phyloP scores from a whole-genome alignment of 2,329 filamentous ascomycete genomes.

The Paecilomyces niveus region DNA sequence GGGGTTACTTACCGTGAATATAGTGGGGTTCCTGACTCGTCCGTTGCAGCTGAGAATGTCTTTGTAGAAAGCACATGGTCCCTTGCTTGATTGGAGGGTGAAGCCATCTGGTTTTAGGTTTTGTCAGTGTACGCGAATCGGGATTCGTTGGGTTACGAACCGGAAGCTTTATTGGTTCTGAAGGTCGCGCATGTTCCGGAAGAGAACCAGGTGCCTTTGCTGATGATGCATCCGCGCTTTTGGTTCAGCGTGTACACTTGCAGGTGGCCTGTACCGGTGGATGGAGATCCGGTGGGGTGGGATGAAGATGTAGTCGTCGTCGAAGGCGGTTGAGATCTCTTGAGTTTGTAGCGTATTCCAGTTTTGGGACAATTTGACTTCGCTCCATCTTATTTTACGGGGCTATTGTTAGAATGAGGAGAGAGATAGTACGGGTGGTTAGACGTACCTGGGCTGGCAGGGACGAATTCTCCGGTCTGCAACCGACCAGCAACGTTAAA shows the following conservation, averaged over 20 bases:
- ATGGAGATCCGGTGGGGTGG: constrained; percentile 33
- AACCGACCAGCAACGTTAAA: constrained; percentile 51
- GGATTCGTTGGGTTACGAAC: constrained; percentile 12
- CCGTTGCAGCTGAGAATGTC: constrained; percentile 50
- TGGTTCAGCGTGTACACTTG: constrained; percentile 41
- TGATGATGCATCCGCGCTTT: constrained; percentile 57
- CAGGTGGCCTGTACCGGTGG: constrained; percentile 54
- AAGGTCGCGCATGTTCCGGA: constrained; percentile 61
- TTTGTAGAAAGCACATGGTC: constrained; percentile 49
- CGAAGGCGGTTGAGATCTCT: constrained; percentile 31
- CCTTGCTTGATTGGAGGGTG: constrained; percentile 53
- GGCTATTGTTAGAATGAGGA: neutral
- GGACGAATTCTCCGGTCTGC: constrained; percentile 27
- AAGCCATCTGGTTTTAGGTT: constrained; percentile 27
- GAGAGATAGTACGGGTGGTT: neutral
- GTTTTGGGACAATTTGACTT: constrained; percentile 56
- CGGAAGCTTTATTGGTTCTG: constrained; percentile 17
- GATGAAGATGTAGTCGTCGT: constrained; percentile 28
- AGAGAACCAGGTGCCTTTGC: constrained; percentile 59
- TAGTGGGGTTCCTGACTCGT: constrained; percentile 17
- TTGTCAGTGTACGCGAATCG: neutral
- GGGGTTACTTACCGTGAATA: constrained; percentile 22
- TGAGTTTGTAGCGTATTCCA: constrained; percentile 60
- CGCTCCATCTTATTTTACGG: constrained; percentile 40
- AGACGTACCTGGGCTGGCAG: constrained; percentile 26